Base-by-base conservation (phyloP, 2,329 filamentous ascomycete species). In the Aspergillus sp. region DNA sequence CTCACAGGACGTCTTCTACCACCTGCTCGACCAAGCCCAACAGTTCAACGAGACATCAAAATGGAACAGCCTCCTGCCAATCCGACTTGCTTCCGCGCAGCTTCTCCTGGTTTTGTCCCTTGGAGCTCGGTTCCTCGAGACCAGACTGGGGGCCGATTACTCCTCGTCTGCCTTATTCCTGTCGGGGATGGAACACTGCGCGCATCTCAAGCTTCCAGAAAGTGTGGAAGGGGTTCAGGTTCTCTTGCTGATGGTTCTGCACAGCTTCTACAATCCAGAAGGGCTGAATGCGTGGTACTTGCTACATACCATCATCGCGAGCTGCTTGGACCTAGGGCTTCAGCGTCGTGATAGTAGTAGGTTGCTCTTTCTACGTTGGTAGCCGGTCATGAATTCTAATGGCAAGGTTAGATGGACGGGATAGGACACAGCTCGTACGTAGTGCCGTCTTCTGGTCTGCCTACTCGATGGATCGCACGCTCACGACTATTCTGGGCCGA, bases 381-480 rank as follows among this genome's bases (percentile, higher is more conserved):
- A 4, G 9, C 4, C 11, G 4, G 6, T 43, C 5, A n/a, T 41
- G n/a, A 2, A 23, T n/a, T 6, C 17, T 43, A 12, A 43, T 43
- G 7, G 4, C 12, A 19, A 12, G 2, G 9, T 12, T 19, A 43
- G 40, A 12, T 43, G 40, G 35, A 2, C 15, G 9, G 3, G 12
- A 49, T 11, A 50, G 7, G 15, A 55, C 17, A n/a, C 45, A n/a
- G 33, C 44, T 49, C 33, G 14, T 55, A 11, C 53, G 53, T 1
- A 55, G 53, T 11, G 53, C 53, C 3, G 47, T 55, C n/a, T 55
- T 55, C 23, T 55, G 53, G 53, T 55, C 53, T 1, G 53, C 53
- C 8, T 55, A 55, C 15, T 55, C 53, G 21, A 35, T 55, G 44
- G 53, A 55, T 43, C 45, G 53, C 6, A 49, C 53, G 2, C 53